Evolutionary conservation across 108 stramenopile genomes (phyloP).

Genomic region (Epithemia pelagica): DNA sequence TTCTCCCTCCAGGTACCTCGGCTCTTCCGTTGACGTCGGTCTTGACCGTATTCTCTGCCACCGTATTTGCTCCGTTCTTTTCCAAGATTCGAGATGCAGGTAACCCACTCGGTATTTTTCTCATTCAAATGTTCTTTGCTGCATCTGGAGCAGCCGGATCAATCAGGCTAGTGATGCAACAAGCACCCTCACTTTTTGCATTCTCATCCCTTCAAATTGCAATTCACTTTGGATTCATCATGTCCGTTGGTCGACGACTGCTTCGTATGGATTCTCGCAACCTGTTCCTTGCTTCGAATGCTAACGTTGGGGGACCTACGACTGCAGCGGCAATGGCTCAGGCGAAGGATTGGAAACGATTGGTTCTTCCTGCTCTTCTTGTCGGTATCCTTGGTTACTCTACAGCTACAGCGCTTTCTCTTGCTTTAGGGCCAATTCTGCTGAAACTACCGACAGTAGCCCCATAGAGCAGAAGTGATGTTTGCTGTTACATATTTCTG

Average conservation of each 20-base stretch:
- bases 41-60: conserved; percentile 68
- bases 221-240: conserved; percentile 66
- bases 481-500: neutral
- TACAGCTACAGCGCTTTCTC: conserved; percentile 76
- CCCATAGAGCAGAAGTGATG: neutral
- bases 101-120: conserved; percentile 57
- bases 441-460: conserved; percentile 23
- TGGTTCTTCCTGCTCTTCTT: conserved; percentile 77
- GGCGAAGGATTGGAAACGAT: conserved; percentile 83
- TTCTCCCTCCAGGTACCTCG: conserved; percentile 50
- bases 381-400: conserved; percentile 93
- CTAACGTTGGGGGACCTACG: conserved; percentile 89
- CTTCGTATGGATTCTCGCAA: conserved; percentile 63
- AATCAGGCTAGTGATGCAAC: conserved; percentile 66
- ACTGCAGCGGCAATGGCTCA: conserved; percentile 92
- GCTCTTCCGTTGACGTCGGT: conserved; percentile 69
- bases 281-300: conserved; percentile 84
- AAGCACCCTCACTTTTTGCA: conserved; percentile 80
- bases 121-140: conserved; percentile 91
- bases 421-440: conserved; percentile 66
- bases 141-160: conserved; percentile 83
- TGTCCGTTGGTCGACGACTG: conserved; percentile 54
- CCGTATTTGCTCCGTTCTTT: conserved; percentile 66
- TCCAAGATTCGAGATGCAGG: conserved; percentile 45
- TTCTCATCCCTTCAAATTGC: conserved; percentile 78